Conservation (phyloP, 257 asterid species). For the Lithospermum erythrorhizon region DNA sequence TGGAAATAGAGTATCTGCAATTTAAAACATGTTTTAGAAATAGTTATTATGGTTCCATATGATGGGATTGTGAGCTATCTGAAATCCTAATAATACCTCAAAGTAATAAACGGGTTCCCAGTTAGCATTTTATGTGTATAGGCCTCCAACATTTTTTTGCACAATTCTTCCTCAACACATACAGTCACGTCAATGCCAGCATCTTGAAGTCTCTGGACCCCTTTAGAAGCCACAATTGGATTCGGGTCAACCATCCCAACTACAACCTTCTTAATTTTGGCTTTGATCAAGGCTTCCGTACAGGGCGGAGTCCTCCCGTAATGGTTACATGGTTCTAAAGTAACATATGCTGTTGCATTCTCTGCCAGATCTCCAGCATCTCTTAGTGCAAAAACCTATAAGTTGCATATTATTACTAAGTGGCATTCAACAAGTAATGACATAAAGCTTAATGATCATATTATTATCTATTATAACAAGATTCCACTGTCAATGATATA, state of each 20-base stretch:
- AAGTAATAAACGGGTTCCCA: slow-evolving; percentile 60
- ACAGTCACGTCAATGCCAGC: slow-evolving; percentile 69
- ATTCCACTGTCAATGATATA: too few relatives aligned
- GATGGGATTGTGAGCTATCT: background rate
- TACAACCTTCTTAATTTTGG: slow-evolving; percentile 68
- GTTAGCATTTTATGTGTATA: slow-evolving; percentile 72
- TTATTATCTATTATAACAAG: too few relatives aligned
- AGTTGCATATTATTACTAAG: background rate
- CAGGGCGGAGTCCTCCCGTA: slow-evolving; percentile 97
- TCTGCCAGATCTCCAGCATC: slow-evolving; percentile 81
- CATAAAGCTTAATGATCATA: too few relatives aligned
- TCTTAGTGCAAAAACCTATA: slow-evolving; percentile 80
- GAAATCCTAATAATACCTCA: slow-evolving; percentile 37
- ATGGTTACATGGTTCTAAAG: slow-evolving; percentile 93
- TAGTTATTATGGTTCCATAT: background rate
- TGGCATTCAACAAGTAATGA: too few relatives aligned
- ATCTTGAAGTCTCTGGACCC: slow-evolving; percentile 55
- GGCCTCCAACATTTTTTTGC: slow-evolving; percentile 74
- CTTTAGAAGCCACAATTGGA: slow-evolving; percentile 76
- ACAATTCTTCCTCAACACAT: slow-evolving; percentile 76
- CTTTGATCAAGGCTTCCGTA: slow-evolving; percentile 78
- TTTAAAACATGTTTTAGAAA: background rate
- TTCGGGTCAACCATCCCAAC: slow-evolving; percentile 96
- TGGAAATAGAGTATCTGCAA: slow-evolving; percentile 69
- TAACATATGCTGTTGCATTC: slow-evolving; percentile 78